Evolutionary conservation across 2,329 filamentous ascomycete species (phyloP), one percentile per base, ranked within the genome.

Genomic region (Aspergillus pseudoterreus): DNA sequence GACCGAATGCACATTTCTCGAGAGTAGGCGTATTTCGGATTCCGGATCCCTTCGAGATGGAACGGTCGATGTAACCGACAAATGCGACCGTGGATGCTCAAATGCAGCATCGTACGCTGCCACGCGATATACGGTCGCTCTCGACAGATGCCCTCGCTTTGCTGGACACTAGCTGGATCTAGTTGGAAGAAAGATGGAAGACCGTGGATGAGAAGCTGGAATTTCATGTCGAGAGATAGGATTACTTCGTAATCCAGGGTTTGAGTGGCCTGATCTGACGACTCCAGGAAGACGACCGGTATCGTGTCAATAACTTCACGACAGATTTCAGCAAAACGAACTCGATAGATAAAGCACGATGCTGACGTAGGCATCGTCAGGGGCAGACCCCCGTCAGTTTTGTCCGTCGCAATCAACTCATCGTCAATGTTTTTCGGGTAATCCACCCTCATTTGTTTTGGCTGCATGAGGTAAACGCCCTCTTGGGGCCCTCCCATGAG

Each of bases 1-100:
- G 51, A 50, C 4, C 33, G 48, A 3, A 56, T 15, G 27, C 51
- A 49, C 2, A 21, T 10, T 24, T 35, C 12, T 1, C 49, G 36
- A 0, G 46, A 52, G 38, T 50, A 51, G 1, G 30, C 27, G 15
- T 52, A 48, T 6, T 38, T 11, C 11, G 51, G 38, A 14, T 63
- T 55, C 1, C 50, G 55, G 4, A 56, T 43, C 2, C 55, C 54
- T 38, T 59, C 56, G 0, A 60, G 50, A 24, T 63, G 60, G 41
- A 55, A 64, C 1, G 47, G 60, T 19, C 60, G 51, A 32, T 63
- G 62, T n/a, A 64, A 52, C 5, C 54, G 52, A 43, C 58, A 64
- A 10, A 64, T 51, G 9, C 61, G 58, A 0, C 53, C 57, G 17
- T 60, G 53, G 1, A 60, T 42, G 24, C 56, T 53, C 36, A 64